Evolutionary conservation across 2,329 filamentous ascomycete species (phyloP).

Genomic region (Aspergillus piperis): DNA sequence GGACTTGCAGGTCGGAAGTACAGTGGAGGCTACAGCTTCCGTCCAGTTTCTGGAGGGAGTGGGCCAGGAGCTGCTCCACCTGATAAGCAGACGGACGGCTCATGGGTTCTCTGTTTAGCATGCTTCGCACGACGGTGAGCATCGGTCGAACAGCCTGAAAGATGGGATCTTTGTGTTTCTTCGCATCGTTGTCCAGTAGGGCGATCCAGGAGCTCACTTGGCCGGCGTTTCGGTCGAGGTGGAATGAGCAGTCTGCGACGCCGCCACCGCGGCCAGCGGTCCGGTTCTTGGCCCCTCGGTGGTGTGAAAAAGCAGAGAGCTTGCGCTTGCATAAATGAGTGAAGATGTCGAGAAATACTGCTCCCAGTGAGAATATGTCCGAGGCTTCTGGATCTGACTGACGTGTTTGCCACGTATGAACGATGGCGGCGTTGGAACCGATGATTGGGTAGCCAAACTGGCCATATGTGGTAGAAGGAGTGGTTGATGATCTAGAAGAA

Average conservation of each 20-base stretch:
- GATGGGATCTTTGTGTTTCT: constrained; percentile 42
- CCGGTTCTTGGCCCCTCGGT: constrained; percentile 56
- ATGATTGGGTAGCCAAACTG: constrained; percentile 35
- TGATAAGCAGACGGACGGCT: constrained; percentile 34
- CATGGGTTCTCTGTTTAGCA: constrained; percentile 38
- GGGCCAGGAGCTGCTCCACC: constrained; percentile 28
- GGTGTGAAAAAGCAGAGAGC: constrained; percentile 56
- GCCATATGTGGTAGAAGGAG: constrained; percentile 16
- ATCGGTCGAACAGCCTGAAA: constrained; percentile 43
- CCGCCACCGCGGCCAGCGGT: constrained; percentile 50
- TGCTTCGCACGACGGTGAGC: constrained; percentile 39
- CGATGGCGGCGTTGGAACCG: constrained; percentile 31
- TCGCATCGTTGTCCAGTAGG: constrained; percentile 50
- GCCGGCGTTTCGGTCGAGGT: constrained; percentile 52
- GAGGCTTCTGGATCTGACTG: constrained; percentile 41
- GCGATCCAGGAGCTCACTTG: constrained; percentile 61
- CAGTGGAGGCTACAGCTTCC: constrained; percentile 17
- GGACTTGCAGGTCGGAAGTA: constrained; percentile 16
- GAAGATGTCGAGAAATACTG: constrained; percentile 60
- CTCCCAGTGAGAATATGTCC: constrained; percentile 62
- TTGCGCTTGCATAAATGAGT: constrained; percentile 61
- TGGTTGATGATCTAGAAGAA: constrained; percentile 26
- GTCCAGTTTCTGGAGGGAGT: constrained; percentile 14
- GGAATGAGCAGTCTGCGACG: constrained; percentile 59
- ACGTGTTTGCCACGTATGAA: constrained; percentile 43